Base-by-base conservation (phyloP, 805 yeast species). In the Ogataea trehalophila region DNA sequence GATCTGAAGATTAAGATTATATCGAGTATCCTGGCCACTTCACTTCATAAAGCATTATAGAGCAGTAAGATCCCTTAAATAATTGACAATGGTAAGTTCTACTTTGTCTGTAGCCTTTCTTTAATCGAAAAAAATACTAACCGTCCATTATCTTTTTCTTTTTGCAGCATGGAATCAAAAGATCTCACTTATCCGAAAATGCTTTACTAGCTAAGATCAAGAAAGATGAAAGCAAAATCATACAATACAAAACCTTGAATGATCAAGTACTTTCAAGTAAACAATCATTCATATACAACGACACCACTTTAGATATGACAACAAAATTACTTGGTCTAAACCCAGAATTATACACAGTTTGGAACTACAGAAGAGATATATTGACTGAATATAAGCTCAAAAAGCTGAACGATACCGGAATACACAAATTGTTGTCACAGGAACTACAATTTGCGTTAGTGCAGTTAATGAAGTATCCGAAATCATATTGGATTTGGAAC, bases 401-500 rank as follows among this genome's bases (percentile, higher is more conserved):
- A 29, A 47, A 44, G 14, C 11, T 49, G 34, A 41, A 49, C 6
- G 45, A 43, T 7, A 36, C 34, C 9, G 57, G 62, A 17, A 59
- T 52, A 39, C 59, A 55, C 37, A 55, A 60, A 4, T 59, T 67
- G 6, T 68, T 85, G 39, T 71, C 71, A 1, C 63, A 69, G 3
- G 99, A 92, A 54, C 70, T 94, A 40, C 53, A 66, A 22, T 81
- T 87, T 59, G 73, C 82, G 1, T 71, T 83, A 69, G 65, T 62
- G 0, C 77, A 81, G 53, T 66, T 94, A 56, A 77, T 77, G 46
- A 66, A 73, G 47, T 83, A 68, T 54, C 98, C 99, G 1, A 94
- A 94, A 63, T 88, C 91, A 37, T 94, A 94, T 61, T 94, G 98
- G 97, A 83, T 94, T 13, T 94, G 98, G 97, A 86, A 83, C 56